phyloP scores from a whole-genome alignment of 768 basidiomycete species.

The Auricularia heimuer region DNA sequence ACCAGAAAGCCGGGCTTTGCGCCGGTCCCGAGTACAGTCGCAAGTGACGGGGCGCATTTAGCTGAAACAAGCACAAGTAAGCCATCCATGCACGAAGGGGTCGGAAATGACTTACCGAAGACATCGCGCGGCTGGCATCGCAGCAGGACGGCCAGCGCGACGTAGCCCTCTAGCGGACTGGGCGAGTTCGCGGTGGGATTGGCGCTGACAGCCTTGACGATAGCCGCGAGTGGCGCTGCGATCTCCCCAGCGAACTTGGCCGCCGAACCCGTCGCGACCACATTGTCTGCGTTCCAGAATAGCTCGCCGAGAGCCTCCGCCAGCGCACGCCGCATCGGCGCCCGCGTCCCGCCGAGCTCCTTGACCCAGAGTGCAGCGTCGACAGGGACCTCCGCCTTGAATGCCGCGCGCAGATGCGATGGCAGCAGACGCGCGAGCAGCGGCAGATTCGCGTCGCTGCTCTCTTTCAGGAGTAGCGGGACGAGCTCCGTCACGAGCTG shows the following conservation, averaged over 20 bases:
- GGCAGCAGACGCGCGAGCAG: constrained; percentile 47
- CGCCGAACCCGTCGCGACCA: constrained; percentile 27
- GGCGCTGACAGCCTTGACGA: constrained; percentile 61
- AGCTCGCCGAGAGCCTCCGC: not conserved
- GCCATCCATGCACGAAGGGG: constrained; percentile 8
- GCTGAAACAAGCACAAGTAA: constrained; percentile 32
- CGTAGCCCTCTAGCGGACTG: constrained; percentile 75
- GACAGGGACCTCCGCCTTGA: constrained; percentile 34
- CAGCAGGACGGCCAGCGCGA: constrained; percentile 58
- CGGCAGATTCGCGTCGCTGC: constrained; percentile 53
- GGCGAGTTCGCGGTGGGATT: constrained; percentile 47
- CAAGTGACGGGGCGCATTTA: not conserved
- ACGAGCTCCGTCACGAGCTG: constrained; percentile 32
- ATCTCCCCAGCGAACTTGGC: constrained; percentile 44
- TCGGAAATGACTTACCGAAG: constrained; percentile 37
- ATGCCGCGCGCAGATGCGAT: constrained; percentile 46
- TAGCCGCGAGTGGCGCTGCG: constrained; percentile 54
- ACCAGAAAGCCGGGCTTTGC: constrained; percentile 79
- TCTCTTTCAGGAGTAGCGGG: constrained; percentile 58
- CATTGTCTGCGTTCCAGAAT: not conserved
- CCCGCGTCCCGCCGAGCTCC: constrained; percentile 45
- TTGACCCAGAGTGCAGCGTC: constrained; percentile 48
- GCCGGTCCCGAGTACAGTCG: constrained; percentile 11
- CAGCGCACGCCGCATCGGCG: not conserved
- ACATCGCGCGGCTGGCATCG: constrained; percentile 44